Base-by-base conservation (phyloP, 2,329 filamentous ascomycete species). In the Huntiella bhutanensis region DNA sequence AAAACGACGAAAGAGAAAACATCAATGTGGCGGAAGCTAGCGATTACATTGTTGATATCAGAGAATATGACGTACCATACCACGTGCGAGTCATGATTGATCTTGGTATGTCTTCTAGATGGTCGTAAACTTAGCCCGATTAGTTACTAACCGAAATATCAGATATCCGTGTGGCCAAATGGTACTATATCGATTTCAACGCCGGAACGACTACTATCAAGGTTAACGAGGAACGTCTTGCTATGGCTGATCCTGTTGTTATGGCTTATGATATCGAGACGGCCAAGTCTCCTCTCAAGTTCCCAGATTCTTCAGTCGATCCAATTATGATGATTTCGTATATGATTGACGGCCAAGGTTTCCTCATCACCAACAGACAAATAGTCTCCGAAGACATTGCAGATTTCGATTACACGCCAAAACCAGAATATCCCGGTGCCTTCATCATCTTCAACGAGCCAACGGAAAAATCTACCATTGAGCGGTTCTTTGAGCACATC, bases 261-360 rank as follows among this genome's bases (percentile, higher is more conserved):
- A 81, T 98, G 72, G 91, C 91, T n/a, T 98, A 80, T 63, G 91
- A 98, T 76, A 98, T 98, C 57, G 91, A 98, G 63, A 98, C 91
- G 2, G 88, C 84, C 4, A 98, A 98, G 58, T 68, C 91, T 12
- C 91, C 92, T 1, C 68, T 98, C 46, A 98, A 98, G 61, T 98
- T 98, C 55, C 92, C 91, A 19, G 92, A 98, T 58, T 80, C 91
- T 1, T 74, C 86, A 3, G 80, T 94, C 52, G 91, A 98, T 63
- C 88, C 94, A 60, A 81, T 98, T 58, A 98, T 98, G 87, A 98
- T 98, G 91, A 88, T 98, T 60, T 98, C 92, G 32, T 98, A 98
- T 67, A 98, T 98, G 92, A 96, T 98, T 56, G 91, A 98, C 55
- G 92, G 91, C 0, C 87, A 94, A 62, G 91, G 91, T 4, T 98